These are phyloP conservation scores for Nannochloropsis gaditana DNA, from an alignment of 108 stramenopile genomes.

Conservation along the genomic window DNA sequence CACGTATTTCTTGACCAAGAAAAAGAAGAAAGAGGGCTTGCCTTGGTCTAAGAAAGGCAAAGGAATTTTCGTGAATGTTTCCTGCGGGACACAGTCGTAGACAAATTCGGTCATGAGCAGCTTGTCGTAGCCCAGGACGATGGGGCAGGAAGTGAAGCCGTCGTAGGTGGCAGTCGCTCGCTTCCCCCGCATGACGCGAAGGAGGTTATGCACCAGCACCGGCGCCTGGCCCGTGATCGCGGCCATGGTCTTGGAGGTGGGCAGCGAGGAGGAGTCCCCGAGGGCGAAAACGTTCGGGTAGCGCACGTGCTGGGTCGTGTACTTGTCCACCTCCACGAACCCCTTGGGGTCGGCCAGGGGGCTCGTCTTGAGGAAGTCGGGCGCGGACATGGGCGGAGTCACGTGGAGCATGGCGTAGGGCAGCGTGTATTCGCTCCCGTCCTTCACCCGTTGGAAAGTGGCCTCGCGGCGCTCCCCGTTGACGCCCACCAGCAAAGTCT, in stretches of 20 bases:
- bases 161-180: slow-evolving; percentile 40
- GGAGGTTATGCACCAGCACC: slow-evolving; percentile 52
- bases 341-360: slow-evolving; percentile 42
- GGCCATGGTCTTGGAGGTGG: slow-evolving; percentile 55
- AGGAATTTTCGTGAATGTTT: slow-evolving; percentile 50
- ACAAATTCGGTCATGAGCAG: slow-evolving; percentile 53
- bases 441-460: slow-evolving; percentile 42
- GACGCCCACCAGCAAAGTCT: slow-evolving; percentile 35
- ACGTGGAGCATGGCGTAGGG: slow-evolving; percentile 54
- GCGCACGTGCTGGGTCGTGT: slow-evolving; percentile 45
- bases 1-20: background rate
- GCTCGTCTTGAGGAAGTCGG: slow-evolving; percentile 29
- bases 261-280: slow-evolving; percentile 53
- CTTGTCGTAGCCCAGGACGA: slow-evolving; percentile 37
- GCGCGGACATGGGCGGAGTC: slow-evolving; percentile 49
- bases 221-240: slow-evolving; percentile 50
- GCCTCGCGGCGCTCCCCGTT: slow-evolving; percentile 46
- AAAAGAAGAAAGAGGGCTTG: background rate
- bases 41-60: slow-evolving; percentile 34
- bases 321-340: slow-evolving; percentile 52
- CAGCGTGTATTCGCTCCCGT: slow-evolving; percentile 13
- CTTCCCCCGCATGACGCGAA: slow-evolving; percentile 29
- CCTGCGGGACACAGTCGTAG: slow-evolving; percentile 45
- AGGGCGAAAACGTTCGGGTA: slow-evolving; percentile 52
- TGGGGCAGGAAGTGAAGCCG: slow-evolving; percentile 54